These are phyloP conservation scores for Auriscalpium microsporum DNA, from an alignment of 768 basidiomycete genomes.

Conservation along the genomic window DNA sequence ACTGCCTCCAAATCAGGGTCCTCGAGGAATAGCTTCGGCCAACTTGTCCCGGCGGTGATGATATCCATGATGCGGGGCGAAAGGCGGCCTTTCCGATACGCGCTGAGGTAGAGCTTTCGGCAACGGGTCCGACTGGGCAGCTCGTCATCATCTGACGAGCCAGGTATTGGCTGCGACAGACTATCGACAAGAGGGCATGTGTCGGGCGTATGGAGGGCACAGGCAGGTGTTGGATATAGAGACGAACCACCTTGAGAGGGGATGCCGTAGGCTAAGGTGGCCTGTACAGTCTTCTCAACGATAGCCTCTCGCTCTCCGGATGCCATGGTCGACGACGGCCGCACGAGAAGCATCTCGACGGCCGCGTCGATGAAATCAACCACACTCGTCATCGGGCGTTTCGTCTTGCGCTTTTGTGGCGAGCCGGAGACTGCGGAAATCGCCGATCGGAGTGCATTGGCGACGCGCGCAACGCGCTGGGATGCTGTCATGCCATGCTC, in stretches of 20 bases:
- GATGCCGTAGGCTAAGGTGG: slow-evolving; percentile 72
- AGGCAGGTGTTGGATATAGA: slow-evolving; percentile 51
- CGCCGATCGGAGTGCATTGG: slow-evolving; percentile 46
- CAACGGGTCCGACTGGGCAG: slow-evolving; percentile 19
- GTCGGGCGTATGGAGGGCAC: slow-evolving; percentile 52
- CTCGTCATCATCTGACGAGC: slow-evolving; percentile 2
- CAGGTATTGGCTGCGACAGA: slow-evolving; percentile 36
- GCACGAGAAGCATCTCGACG: slow-evolving; percentile 50
- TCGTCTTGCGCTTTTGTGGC: slow-evolving; percentile 35
- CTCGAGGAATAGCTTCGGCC: slow-evolving; percentile 70
- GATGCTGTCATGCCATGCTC: slow-evolving; percentile 44
- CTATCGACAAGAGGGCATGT: slow-evolving; percentile 46
- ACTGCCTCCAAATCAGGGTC: slow-evolving; percentile 69
- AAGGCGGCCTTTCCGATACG: slow-evolving; percentile 53
- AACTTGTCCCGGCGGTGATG: slow-evolving; percentile 54
- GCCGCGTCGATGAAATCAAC: slow-evolving; percentile 72
- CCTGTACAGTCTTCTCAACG: slow-evolving; percentile 61
- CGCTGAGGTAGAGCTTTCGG: slow-evolving; percentile 46
- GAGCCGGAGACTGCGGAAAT: slow-evolving; percentile 35
- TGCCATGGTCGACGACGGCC: slow-evolving; percentile 36
- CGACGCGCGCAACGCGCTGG: slow-evolving; percentile 63
- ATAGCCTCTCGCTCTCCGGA: slow-evolving; percentile 58
- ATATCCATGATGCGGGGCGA: slow-evolving; percentile 51
- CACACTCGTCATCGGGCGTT: slow-evolving; percentile 54
- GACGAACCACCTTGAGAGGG: slow-evolving; percentile 42